These are phyloP conservation scores for Smallanthus sonchifolius DNA, from an alignment of 129 eudicot genomes.

Conservation along the genomic window DNA sequence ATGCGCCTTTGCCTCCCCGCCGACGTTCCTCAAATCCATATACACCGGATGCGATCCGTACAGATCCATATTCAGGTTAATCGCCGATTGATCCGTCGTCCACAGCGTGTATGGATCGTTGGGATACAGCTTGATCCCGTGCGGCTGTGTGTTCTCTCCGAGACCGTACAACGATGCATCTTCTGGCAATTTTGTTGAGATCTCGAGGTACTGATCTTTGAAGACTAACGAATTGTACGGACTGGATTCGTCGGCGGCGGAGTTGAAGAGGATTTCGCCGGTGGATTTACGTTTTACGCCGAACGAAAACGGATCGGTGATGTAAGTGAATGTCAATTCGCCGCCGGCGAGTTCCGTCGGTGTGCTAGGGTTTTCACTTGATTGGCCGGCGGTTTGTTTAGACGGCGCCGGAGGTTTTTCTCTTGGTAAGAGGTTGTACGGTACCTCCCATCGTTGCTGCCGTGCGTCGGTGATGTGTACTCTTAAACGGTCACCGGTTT, in stretches of 20 bases:
- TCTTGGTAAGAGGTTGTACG: conserved; percentile 80
- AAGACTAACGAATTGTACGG: conserved; percentile 60
- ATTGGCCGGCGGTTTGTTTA: conserved; percentile 31
- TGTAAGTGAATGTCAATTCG: conserved; percentile 62
- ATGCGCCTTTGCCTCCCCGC: conserved; percentile 58
- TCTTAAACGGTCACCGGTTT: conserved; percentile 67
- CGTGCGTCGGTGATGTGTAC: conserved; percentile 87
- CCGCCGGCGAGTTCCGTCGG: conserved; percentile 38
- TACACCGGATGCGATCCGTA: conserved; percentile 98
- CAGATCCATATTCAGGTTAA: conserved; percentile 72
- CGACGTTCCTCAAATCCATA: conserved; percentile 84
- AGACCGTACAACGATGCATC: conserved; percentile 82
- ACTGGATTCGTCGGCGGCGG: conserved; percentile 41
- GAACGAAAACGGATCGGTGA: conserved; percentile 70
- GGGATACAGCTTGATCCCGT: conserved; percentile 78
- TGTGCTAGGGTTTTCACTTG: conserved; percentile 34
- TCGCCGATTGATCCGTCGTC: conserved; percentile 80
- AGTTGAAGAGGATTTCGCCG: conserved; percentile 71
- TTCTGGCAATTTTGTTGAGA: conserved; percentile 67
- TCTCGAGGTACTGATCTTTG: conserved; percentile 87
- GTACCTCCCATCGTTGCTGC: conserved; percentile 89
- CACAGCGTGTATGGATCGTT: conserved; percentile 89
- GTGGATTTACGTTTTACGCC: conserved; percentile 68
- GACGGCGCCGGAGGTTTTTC: conserved; percentile 48
- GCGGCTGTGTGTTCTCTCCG: conserved; percentile 93